Evolutionary conservation across 805 yeast species (phyloP), one percentile per base, ranked within the genome.

Genomic region (Schwanniomyces yamadae): DNA sequence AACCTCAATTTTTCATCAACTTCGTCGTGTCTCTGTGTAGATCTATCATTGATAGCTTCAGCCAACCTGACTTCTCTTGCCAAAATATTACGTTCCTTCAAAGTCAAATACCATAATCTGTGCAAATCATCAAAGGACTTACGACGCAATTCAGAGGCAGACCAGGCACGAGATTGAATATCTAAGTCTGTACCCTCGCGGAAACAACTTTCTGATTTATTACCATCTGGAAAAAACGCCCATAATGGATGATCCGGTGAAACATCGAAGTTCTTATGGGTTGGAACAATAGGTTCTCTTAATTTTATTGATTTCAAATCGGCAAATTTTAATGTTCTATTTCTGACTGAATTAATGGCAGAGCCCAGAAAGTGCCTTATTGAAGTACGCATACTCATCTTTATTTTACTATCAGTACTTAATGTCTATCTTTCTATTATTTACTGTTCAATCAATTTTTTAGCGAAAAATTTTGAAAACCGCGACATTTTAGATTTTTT

Each of bases 51-150:
- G 18, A 63, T 34, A 17, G 61, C 37, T 31, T 53, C 71, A 39
- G 75, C 72, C 46, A 86, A 69, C 44, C 82, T 79, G 37, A 70
- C 69, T 59, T 93, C 98, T 49, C 96, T 75, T 22, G 79, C 80
- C 38, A 91, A 60, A 10, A 78, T 64, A 58, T 93, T 93, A 48
- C 95, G 70, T 61, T 93, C 96, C 55, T 78, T 84, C 46, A 91
- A 63, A 48, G 90, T 79, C 28, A 83, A 73, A 58, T 87, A 91
- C 98, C 99, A 93, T 50, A 93, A 69, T 23, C 80, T 76, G 61
- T 93, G 99, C 49, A 93, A 68, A 56, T 93, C 99, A 26, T 89
- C 93, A 54, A 89, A 93, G 12, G 87, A 78, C 61, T 93, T 93
- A 43, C 95, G 75, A 58, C 99, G 80, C 50, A 93, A 75, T 57